These are phyloP conservation scores for Chrysosporium keratinophilum DNA, from an alignment of 2,329 filamentous ascomycete species.

Conservation along the genomic window DNA sequence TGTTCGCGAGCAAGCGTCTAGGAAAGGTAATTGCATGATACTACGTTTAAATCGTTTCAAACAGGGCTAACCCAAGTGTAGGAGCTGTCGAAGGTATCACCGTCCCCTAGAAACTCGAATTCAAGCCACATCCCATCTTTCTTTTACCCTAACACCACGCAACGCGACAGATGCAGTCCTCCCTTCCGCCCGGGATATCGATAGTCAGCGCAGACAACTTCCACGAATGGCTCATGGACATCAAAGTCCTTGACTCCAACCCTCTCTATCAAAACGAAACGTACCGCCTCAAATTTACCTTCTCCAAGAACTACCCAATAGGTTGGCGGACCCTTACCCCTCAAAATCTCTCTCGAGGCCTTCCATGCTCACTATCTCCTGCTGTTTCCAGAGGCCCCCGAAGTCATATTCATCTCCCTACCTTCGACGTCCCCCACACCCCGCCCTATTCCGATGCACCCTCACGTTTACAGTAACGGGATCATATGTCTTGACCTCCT, in stretches of 20 bases:
- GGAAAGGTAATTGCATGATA: conserved; percentile 32
- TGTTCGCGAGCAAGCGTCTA: conserved; percentile 43
- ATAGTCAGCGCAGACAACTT: conserved; percentile 74
- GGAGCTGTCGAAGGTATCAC: conserved; percentile 47
- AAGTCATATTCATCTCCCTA: conserved; percentile 73
- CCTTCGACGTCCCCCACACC: conserved; percentile 32
- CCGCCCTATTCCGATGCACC: conserved; percentile 75
- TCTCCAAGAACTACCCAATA: conserved; percentile 78
- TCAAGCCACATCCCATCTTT: background rate
- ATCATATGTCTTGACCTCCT: conserved; percentile 96
- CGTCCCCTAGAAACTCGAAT: background rate
- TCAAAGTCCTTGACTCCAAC: conserved; percentile 79
- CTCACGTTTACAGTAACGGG: conserved; percentile 96
- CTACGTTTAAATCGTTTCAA: background rate
- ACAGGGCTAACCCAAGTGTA: conserved; percentile 24
- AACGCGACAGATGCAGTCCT: conserved; percentile 42
- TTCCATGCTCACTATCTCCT: background rate
- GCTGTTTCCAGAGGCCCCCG: conserved; percentile 62
- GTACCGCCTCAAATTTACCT: conserved; percentile 80
- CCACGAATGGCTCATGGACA: conserved; percentile 85
- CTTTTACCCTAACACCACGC: background rate
- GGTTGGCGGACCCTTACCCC: conserved; percentile 45
- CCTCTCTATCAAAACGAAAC: conserved; percentile 72
- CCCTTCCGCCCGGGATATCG: conserved; percentile 58
- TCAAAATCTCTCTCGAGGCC: background rate